Evolutionary conservation across 2,329 filamentous ascomycete species (phyloP).

Genomic region (Aspergillus arachidicola): DNA sequence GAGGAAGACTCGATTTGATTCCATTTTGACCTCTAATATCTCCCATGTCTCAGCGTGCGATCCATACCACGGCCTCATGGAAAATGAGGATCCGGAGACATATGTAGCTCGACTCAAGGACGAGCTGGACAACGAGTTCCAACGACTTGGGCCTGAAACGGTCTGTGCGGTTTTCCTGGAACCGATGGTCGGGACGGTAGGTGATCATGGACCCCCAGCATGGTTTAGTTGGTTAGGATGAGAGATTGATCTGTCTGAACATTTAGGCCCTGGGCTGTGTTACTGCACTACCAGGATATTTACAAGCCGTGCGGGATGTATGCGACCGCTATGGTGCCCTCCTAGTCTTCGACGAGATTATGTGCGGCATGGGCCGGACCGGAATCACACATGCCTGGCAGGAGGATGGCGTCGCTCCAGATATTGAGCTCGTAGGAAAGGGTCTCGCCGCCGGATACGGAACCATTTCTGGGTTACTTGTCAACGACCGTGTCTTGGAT

Average conservation of each 20-base stretch:
- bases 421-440: slow-evolving; percentile 60
- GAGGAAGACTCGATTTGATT: slow-evolving; percentile 62
- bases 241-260: neutral
- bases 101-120: slow-evolving; percentile 62
- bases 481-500: slow-evolving; percentile 50
- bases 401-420: slow-evolving; percentile 54
- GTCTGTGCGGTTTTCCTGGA: slow-evolving; percentile 74
- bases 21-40: slow-evolving; percentile 57
- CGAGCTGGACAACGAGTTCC: slow-evolving; percentile 68
- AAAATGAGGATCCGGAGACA: slow-evolving; percentile 53
- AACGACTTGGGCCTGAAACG: slow-evolving; percentile 61
- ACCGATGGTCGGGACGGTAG: slow-evolving; percentile 65
- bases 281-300: slow-evolving; percentile 64
- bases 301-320: slow-evolving; percentile 63
- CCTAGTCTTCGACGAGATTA: slow-evolving; percentile 70
- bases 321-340: slow-evolving; percentile 70
- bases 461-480: slow-evolving; percentile 54
- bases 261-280: slow-evolving; percentile 61
- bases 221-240: neutral
- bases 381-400: slow-evolving; percentile 52
- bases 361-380: slow-evolving; percentile 61
- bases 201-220: neutral
- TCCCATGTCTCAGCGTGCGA: slow-evolving; percentile 66
- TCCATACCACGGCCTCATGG: slow-evolving; percentile 57
- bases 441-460: slow-evolving; percentile 49